These are phyloP conservation scores for Tuber melanosporum DNA, from an alignment of 495 filamentous ascomycete genomes.

Conservation along the genomic window DNA sequence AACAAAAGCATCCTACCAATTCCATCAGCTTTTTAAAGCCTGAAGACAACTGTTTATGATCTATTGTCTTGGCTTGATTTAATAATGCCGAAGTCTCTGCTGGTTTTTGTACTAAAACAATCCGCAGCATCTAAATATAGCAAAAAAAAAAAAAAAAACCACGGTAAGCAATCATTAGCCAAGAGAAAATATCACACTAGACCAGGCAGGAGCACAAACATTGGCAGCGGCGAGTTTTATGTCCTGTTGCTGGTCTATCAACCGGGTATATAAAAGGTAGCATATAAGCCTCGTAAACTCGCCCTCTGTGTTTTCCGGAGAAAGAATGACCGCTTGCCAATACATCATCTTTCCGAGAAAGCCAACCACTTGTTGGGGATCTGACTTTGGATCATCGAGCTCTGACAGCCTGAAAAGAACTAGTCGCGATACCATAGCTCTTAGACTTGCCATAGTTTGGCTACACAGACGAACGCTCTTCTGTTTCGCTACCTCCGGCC, in stretches of 20 bases:
- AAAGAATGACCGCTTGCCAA: slow-evolving; percentile 89
- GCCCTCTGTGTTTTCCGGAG: slow-evolving; percentile 63
- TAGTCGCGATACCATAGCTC: slow-evolving; percentile 65
- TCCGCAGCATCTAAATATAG: slow-evolving; percentile 55
- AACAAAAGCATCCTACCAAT: slow-evolving; percentile 44
- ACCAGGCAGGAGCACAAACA: slow-evolving; percentile 42
- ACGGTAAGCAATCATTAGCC: neutral
- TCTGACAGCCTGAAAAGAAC: slow-evolving; percentile 77
- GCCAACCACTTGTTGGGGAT: slow-evolving; percentile 53
- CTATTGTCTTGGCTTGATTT: slow-evolving; percentile 56
- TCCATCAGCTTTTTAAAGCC: slow-evolving; percentile 80
- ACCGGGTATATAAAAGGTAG: slow-evolving; percentile 79
- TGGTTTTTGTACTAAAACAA: slow-evolving; percentile 88
- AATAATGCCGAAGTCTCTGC: slow-evolving; percentile 70
- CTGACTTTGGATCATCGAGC: slow-evolving; percentile 57
- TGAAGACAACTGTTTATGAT: slow-evolving; percentile 64
- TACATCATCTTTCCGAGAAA: slow-evolving; percentile 82
- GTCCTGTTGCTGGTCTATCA: slow-evolving; percentile 57
- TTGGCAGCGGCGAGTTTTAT: slow-evolving; percentile 74
- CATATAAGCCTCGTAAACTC: slow-evolving; percentile 75
- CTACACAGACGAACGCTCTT: slow-evolving; percentile 87
- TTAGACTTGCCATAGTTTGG: slow-evolving; percentile 66
- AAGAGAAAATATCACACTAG: neutral
- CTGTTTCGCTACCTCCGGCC: slow-evolving; percentile 67
- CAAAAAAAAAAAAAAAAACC: slow-evolving; percentile 5